phyloP scores from a whole-genome alignment of 495 filamentous ascomycete genomes.

The Parathielavia hyrcaniae region DNA sequence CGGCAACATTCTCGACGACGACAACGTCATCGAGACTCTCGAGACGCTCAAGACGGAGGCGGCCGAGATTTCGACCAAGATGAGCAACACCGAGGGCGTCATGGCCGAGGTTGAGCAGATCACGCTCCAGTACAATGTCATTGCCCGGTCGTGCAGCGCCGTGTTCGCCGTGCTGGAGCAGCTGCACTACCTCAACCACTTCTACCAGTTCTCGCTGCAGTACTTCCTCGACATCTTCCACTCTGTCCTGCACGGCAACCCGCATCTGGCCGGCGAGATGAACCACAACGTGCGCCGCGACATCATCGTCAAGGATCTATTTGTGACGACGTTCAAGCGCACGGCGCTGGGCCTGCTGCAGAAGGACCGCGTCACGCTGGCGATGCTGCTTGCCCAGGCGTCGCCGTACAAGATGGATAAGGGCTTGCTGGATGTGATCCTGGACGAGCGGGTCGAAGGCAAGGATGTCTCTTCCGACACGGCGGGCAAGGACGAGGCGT shows the following conservation, averaged over 20 bases:
- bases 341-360: conserved; percentile 90
- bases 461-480: conserved; percentile 67
- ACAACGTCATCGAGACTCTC: conserved; percentile 94
- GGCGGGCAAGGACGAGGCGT: conserved; percentile 60
- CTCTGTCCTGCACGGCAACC: conserved; percentile 77
- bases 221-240: conserved; percentile 98
- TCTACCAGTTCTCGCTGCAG: conserved; percentile 98
- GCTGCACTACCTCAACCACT: conserved; percentile 96
- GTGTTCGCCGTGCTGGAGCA: conserved; percentile 96
- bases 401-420: conserved; percentile 93
- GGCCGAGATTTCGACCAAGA: conserved; percentile 90
- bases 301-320: conserved; percentile 81
- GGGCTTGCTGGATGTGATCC: conserved; percentile 71
- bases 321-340: conserved; percentile 83
- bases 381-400: conserved; percentile 93
- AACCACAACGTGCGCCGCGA: conserved; percentile 73
- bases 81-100: conserved; percentile 91
- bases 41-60: conserved; percentile 98
- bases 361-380: conserved; percentile 87
- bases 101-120: conserved; percentile 96
- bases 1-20: conserved; percentile 97
- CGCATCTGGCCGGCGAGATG: conserved; percentile 61
- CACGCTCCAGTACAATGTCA: conserved; percentile 84
- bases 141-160: conserved; percentile 89
- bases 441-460: conserved; percentile 71